Base-by-base conservation (phyloP, 2,329 filamentous ascomycete species). In the Orbilia ellipsospora region DNA sequence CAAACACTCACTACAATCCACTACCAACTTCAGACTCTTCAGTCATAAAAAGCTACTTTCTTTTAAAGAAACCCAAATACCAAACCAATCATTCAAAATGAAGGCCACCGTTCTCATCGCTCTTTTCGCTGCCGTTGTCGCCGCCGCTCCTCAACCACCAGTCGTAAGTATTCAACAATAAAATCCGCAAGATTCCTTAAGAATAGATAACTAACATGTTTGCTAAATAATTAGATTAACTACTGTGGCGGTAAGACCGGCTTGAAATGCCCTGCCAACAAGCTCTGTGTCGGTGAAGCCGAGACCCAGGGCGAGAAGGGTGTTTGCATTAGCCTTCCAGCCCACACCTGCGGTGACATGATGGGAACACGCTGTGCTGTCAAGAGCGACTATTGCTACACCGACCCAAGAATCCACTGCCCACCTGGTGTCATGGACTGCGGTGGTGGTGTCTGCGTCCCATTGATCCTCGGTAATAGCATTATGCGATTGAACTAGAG, bases 401-500 rank as follows among this genome's bases (percentile, higher is more conserved):
- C 40, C 28, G 67, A 72, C 45, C 60, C 67, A 51, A 56, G 67
- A 18, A 70, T 57, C 67, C 42, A 72, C 67, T 72, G 67, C 67
- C 60, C 60, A 60, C 42, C 42, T 1, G 45, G 44, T 36, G 60
- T 72, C 31, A 54, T 65, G 52, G 67, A 72, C 45, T 72, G 67
- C 60, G 67, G 67, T 65, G 56, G 62, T 44, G 67, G 67, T 55
- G 59, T 72, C 54, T 72, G 67, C 60, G 48, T 72, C 8, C 44
- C 52, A 16, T 45, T n/a, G 28, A 16, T 50, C 12, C 59, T 52
- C 52, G 67, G 60, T 23, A 36, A 2, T 1, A 36, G 31, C 31
- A 36, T 36, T 36, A 36, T 10, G 31, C 2, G 60, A 40, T 60
- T 72, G 60, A 65, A 72, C 60, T 65, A 64, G 28, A 18, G 50